Percentiles rank a stretch among this genome's conserved stretches.
Evolutionary conservation across 139 green algal species (phyloP).

Genomic region (Chlorella sp.): DNA sequence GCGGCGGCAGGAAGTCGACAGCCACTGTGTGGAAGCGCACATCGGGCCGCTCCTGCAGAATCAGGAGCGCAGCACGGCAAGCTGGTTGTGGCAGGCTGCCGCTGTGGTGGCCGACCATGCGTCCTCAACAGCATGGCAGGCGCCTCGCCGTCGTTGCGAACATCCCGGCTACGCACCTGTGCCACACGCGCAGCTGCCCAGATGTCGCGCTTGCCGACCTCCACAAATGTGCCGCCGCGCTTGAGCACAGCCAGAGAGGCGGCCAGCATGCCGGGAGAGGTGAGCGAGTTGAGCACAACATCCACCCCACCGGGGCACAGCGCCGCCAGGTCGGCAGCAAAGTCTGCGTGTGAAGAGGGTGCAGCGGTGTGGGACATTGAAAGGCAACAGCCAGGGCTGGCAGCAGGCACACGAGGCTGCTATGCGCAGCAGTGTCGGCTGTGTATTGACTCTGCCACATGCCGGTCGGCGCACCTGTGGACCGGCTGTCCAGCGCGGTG

Average conservation of each 20-base stretch:
- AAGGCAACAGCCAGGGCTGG: too few species aligned
- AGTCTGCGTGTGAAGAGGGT: neutral
- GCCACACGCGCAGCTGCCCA: conserved; percentile 59
- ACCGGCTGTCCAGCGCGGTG: conserved; percentile 13
- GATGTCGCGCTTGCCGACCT: conserved; percentile 91
- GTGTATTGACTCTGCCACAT: too few species aligned
- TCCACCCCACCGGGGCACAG: neutral
- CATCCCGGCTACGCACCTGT: neutral
- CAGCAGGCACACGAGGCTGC: too few species aligned
- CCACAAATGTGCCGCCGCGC: conserved; percentile 65
- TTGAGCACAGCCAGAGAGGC: conserved; percentile 64
- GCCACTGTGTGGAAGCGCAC: conserved; percentile 75
- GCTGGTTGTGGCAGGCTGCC: too few species aligned
- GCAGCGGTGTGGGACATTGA: neutral
- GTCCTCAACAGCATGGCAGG: too few species aligned
- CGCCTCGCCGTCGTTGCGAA: too few species aligned
- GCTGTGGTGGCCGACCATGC: too few species aligned
- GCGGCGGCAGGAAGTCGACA: conserved; percentile 82
- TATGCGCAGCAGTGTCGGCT: too few species aligned
- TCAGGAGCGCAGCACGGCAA: neutral
- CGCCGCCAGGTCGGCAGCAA: conserved; percentile 26
- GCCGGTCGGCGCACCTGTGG: neutral
- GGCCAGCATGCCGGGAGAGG: conserved; percentile 82
- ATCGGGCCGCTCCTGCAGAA: conserved; percentile 74
- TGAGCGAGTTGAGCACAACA: conserved; percentile 83